These are phyloP conservation scores for Parafenestella ontariensis DNA, from an alignment of 2,329 filamentous ascomycete species.

Conservation along the genomic window DNA sequence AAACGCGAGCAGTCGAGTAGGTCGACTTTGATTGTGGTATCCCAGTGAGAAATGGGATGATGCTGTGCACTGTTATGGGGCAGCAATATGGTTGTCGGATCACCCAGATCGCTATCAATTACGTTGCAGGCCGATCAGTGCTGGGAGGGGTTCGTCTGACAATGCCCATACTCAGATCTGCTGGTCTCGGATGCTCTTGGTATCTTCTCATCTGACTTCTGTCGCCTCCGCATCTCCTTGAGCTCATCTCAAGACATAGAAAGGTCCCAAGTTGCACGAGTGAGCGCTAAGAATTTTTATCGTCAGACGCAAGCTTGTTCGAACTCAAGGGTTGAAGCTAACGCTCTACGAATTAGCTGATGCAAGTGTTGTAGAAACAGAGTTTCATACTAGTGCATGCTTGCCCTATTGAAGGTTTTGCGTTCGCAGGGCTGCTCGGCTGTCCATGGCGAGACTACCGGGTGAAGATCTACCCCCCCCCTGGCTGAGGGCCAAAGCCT, in stretches of 20 bases:
- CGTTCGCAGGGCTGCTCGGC: background rate
- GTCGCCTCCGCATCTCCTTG: slow-evolving; percentile 9
- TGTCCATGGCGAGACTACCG: background rate
- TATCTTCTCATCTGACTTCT: slow-evolving; percentile 1
- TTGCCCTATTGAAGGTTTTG: background rate
- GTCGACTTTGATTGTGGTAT: background rate
- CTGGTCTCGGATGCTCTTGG: slow-evolving; percentile 5
- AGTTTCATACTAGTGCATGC: background rate
- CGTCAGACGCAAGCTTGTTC: background rate
- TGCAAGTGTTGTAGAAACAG: background rate
- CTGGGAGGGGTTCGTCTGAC: background rate
- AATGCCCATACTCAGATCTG: slow-evolving; percentile 1
- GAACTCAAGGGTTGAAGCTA: background rate
- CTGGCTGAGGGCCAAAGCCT: background rate
- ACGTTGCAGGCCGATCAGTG: background rate
- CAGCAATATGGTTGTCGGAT: background rate
- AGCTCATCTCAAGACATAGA: slow-evolving; percentile 7
- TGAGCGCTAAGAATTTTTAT: slow-evolving; percentile 1
- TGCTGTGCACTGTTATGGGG: background rate
- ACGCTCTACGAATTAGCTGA: background rate
- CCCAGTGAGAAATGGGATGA: background rate
- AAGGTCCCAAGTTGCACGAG: slow-evolving; percentile 12
- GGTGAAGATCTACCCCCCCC: background rate
- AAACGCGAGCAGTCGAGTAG: background rate
- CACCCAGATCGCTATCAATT: background rate